Percentiles rank a stretch among this genome's conserved stretches.
Conservation (phyloP, 2,329 filamentous ascomycete genomes). For the Calonectria pteridis region DNA sequence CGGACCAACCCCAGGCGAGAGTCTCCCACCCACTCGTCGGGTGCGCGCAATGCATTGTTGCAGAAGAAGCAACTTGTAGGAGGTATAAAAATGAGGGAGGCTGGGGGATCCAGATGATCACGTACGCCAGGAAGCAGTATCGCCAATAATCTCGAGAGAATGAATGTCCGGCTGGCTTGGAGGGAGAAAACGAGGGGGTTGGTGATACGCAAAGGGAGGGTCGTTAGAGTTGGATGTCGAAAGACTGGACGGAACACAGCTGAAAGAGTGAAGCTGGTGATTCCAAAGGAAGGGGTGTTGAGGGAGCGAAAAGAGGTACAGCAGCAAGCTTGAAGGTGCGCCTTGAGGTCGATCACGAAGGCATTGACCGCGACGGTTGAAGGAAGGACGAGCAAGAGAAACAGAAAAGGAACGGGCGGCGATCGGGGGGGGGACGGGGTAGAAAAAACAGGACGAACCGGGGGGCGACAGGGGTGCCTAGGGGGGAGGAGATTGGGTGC, state of each 20-base stretch:
- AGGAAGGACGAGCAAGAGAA: slow-evolving; percentile 36
- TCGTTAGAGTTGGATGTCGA: slow-evolving; percentile 34
- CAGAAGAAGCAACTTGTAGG: slow-evolving; percentile 33
- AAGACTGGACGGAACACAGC: slow-evolving; percentile 56
- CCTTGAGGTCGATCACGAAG: slow-evolving; percentile 42
- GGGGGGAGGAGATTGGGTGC: slow-evolving; percentile 29
- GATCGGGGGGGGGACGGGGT: slow-evolving; percentile 35
- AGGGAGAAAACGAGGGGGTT: slow-evolving; percentile 37
- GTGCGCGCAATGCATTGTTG: slow-evolving; percentile 40
- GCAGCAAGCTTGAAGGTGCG: slow-evolving; percentile 39
- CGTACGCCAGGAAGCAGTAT: slow-evolving; percentile 47
- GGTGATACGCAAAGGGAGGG: slow-evolving; percentile 37
- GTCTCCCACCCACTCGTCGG: slow-evolving; percentile 23
- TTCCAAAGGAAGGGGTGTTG: slow-evolving; percentile 47
- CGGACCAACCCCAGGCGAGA: slow-evolving; percentile 7
- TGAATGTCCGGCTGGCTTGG: slow-evolving; percentile 36
- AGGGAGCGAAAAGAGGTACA: slow-evolving; percentile 45
- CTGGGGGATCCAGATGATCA: slow-evolving; percentile 34
- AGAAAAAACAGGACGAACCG: slow-evolving; percentile 31
- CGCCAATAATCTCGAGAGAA: slow-evolving; percentile 42
- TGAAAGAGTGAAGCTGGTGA: slow-evolving; percentile 59
- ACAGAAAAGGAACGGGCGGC: slow-evolving; percentile 27
- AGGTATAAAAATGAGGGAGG: slow-evolving; percentile 31
- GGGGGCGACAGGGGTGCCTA: slow-evolving; percentile 23
- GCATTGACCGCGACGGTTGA: slow-evolving; percentile 41